phyloP scores from a whole-genome alignment of 306 rosid genomes.

The Senna siamea region DNA sequence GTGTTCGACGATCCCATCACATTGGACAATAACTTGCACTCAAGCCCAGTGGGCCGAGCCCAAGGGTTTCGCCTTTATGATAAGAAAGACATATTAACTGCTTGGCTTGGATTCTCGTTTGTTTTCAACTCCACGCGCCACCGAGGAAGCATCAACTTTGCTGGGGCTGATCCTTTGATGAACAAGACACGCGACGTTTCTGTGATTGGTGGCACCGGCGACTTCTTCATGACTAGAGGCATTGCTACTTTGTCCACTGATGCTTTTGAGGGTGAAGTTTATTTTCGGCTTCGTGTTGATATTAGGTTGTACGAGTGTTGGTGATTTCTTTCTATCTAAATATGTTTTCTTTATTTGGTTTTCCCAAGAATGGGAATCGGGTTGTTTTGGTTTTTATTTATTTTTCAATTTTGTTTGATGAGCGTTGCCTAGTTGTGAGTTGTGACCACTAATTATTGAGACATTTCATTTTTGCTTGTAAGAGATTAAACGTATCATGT shows the following conservation, averaged over 20 bases:
- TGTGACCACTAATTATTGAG: background rate
- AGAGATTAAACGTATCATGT: too few relatives aligned
- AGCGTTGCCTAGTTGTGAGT: background rate
- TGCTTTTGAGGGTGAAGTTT: slow-evolving; percentile 48
- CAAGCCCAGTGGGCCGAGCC: slow-evolving; percentile 48
- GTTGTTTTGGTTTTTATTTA: too few relatives aligned
- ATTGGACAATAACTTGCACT: slow-evolving; percentile 44
- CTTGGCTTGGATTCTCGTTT: slow-evolving; percentile 55
- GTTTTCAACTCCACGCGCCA: slow-evolving; percentile 46
- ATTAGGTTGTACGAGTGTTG: slow-evolving; percentile 51
- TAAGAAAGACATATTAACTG: slow-evolving; percentile 43
- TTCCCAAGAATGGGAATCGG: too few relatives aligned
- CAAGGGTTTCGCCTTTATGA: slow-evolving; percentile 53
- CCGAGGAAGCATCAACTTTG: slow-evolving; percentile 46
- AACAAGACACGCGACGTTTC: slow-evolving; percentile 49
- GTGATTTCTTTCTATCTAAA: too few relatives aligned
- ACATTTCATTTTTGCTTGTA: too few relatives aligned
- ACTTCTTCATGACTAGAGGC: slow-evolving; percentile 57
- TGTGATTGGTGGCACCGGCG: slow-evolving; percentile 54
- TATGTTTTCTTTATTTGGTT: too few relatives aligned
- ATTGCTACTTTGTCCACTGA: slow-evolving; percentile 47
- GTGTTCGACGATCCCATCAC: slow-evolving; percentile 37
- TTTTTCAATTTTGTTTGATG: too few relatives aligned
- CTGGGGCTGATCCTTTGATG: slow-evolving; percentile 52
- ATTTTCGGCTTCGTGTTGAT: slow-evolving; percentile 47